These are phyloP conservation scores for Dalechampia spathulata DNA, from an alignment of 441 rosid genomes.

Conservation along the genomic window DNA sequence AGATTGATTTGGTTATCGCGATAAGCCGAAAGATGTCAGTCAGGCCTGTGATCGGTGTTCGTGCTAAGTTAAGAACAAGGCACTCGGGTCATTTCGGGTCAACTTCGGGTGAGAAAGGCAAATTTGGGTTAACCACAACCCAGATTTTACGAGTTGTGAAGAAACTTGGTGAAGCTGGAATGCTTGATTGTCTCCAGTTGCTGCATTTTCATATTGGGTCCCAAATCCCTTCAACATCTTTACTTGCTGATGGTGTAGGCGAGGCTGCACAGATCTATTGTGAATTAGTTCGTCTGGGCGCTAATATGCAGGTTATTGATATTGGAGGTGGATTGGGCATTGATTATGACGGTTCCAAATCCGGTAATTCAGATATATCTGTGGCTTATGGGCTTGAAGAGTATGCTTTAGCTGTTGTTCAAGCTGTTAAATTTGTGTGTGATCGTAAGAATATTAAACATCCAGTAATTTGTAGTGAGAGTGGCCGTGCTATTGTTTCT, in stretches of 20 bases:
- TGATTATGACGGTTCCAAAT: conserved; percentile 90
- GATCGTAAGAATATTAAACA: conserved; percentile 70
- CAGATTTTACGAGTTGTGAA: conserved; percentile 73
- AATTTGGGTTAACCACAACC: conserved; percentile 71
- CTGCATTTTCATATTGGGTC: conserved; percentile 97
- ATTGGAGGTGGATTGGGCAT: conserved; percentile 94
- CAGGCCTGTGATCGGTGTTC: conserved; percentile 69
- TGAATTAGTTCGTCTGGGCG: conserved; percentile 81
- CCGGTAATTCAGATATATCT: conserved; percentile 70
- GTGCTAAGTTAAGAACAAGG: conserved; percentile 87
- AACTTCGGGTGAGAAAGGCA: conserved; percentile 92
- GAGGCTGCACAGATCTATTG: conserved; percentile 93
- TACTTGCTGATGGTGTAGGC: conserved; percentile 69
- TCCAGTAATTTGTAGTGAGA: conserved; percentile 82
- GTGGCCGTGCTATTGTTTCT: conserved; percentile 90
- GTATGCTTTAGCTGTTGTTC: conserved; percentile 81
- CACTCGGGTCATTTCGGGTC: conserved; percentile 96
- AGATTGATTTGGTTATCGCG: conserved; percentile 62
- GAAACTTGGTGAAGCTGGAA: conserved; percentile 54
- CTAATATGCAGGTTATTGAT: conserved; percentile 69
- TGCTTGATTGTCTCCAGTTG: conserved; percentile 82
- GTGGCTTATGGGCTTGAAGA: conserved; percentile 77
- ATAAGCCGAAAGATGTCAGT: conserved; percentile 53
- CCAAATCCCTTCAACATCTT: conserved; percentile 75
- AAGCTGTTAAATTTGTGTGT: conserved; percentile 55